phyloP scores from a whole-genome alignment of 768 basidiomycete genomes.

The Suillus weaverae region DNA sequence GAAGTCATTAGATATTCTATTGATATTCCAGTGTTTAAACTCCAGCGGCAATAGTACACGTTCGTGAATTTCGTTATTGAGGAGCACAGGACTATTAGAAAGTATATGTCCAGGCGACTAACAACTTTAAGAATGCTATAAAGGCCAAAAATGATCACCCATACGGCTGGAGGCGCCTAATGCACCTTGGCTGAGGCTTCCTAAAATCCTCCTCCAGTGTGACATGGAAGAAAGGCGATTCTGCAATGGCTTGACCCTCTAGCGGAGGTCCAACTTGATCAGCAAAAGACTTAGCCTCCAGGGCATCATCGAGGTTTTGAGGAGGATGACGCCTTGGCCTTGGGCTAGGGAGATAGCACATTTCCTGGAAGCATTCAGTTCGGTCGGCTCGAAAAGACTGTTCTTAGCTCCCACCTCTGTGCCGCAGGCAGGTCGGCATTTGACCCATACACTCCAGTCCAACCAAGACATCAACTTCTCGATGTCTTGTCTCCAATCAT shows the following conservation, averaged over 20 bases:
- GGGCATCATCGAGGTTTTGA: no score
- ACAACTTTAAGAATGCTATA: no score
- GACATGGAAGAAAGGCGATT: not conserved
- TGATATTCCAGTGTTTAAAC: no score
- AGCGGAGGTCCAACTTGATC: not conserved
- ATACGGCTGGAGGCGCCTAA: slow-evolving; percentile 15
- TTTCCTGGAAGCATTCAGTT: slow-evolving; percentile 15
- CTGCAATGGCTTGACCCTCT: not conserved
- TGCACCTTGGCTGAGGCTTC: slow-evolving; percentile 24
- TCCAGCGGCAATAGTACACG: no score
- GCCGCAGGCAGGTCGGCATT: slow-evolving; percentile 45
- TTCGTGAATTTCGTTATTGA: no score
- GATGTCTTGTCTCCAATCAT: slow-evolving; percentile 37
- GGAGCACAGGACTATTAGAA: no score
- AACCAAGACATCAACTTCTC: slow-evolving; percentile 46
- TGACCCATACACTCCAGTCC: slow-evolving; percentile 52
- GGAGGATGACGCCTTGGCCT: not conserved
- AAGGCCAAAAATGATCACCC: not conserved
- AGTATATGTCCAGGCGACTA: no score
- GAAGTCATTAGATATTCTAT: no score
- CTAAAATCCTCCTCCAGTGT: slow-evolving; percentile 17
- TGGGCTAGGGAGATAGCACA: slow-evolving; percentile 24
- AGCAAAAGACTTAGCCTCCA: no score
- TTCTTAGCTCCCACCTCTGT: slow-evolving; percentile 37
- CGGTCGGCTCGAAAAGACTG: not conserved